These are phyloP conservation scores for Eleusine indica DNA, from an alignment of 176 grass and related monocot genomes.

Conservation along the genomic window DNA sequence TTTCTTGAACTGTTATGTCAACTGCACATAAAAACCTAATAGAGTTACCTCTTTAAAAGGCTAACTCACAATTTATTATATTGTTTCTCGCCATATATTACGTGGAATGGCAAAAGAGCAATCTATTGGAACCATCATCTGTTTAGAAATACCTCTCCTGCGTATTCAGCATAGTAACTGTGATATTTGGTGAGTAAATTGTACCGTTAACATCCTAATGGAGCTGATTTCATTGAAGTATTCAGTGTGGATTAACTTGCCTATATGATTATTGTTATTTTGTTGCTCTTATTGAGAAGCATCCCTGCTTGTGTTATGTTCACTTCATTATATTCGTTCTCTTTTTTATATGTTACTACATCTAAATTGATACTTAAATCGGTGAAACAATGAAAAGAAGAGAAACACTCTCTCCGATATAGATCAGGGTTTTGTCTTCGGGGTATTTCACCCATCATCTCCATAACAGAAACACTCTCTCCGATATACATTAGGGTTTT, in stretches of 20 bases:
- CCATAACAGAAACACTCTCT: neutral
- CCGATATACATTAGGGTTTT: neutral
- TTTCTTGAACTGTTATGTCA: neutral
- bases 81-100: neutral
- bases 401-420: neutral
- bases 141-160: neutral
- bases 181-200: neutral
- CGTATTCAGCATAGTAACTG: neutral
- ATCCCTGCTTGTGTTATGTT: neutral
- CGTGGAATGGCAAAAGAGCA: neutral
- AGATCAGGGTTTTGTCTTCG: neutral
- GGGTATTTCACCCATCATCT: conserved; percentile 19
- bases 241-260: neutral
- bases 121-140: neutral
- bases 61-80: conserved; percentile 3
- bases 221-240: neutral
- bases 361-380: conserved; percentile 2
- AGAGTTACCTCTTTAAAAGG: neutral
- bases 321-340: conserved; percentile 11
- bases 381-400: neutral
- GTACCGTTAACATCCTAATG: conserved; percentile 5
- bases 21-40: neutral
- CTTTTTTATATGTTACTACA: neutral
- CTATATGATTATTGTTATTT: neutral
- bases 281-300: conserved; percentile 2